phyloP scores from a whole-genome alignment of 2,329 filamentous ascomycete genomes.

The Colletotrichum tropicale region DNA sequence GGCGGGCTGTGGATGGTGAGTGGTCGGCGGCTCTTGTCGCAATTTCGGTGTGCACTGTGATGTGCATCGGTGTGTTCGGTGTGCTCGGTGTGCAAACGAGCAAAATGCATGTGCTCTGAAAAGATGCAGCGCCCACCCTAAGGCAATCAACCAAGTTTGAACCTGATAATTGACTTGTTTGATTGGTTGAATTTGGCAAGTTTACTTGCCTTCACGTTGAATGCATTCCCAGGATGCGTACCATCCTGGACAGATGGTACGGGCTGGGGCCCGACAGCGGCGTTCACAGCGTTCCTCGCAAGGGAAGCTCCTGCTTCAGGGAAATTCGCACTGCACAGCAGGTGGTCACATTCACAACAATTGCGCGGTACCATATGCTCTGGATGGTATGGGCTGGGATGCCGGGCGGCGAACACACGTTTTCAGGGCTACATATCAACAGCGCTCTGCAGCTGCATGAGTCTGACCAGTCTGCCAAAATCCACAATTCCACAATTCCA shows the following conservation, averaged over 20 bases:
- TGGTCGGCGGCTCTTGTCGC: neutral
- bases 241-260: neutral
- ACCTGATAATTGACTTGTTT: no score
- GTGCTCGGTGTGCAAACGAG: neutral
- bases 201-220: neutral
- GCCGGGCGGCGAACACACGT: neutral
- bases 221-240: neutral
- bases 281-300: neutral
- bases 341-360: neutral
- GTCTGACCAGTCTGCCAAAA: neutral
- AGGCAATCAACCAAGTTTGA: no score
- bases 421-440: neutral
- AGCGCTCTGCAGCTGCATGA: neutral
- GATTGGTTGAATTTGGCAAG: no score
- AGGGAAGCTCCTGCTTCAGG: neutral
- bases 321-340: neutral
- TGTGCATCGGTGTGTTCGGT: neutral
- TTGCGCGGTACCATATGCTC: neutral
- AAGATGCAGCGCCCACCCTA: neutral
- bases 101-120: neutral
- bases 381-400: neutral
- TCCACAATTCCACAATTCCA: neutral
- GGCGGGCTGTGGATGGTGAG: neutral
- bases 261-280: neutral
- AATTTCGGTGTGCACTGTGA: neutral